Base-by-base conservation (phyloP, 495 filamentous ascomycete species). In the Penicillium macrosclerotiorum region DNA sequence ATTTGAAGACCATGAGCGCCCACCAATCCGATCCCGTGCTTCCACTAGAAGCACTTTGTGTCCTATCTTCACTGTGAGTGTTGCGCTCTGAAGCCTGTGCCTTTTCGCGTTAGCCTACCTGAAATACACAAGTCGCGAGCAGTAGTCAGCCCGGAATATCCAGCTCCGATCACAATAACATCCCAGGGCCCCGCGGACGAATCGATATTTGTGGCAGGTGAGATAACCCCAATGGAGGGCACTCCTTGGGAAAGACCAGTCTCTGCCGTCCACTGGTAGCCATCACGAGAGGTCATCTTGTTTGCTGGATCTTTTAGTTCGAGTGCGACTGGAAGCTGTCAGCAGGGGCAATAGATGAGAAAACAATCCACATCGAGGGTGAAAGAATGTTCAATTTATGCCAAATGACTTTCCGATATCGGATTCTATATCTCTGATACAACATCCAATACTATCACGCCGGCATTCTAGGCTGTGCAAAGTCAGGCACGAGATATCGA, bases 1-100 rank as follows among this genome's bases (percentile, higher is more conserved):
- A 6, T 62, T 52, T 11, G 56, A 43, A 8, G 59, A 55, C 54
- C 57, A 70, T 7, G 66, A 55, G 4, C 66, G 58, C 1, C 66
- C 66, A 13, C 66, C 66, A 24, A 71, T 60, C 2, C 65, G 63
- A 37, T 68, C 63, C 3, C 67, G 59, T 3, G 56, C 67, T 49
- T 71, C 67, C 0, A 68, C 11, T 6, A 71, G 55, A 5, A 68
- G 51, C 3, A 65, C 61, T 19, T 33, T 34, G 12, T 51, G 36
- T 11, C 59, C 58, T 62, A 14, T 55, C 9, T 1, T 16, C n/a
- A 11, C 4, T 47, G 13, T 20, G 4, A 18, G 11, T 16, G 9
- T 16, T 39, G 45, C 39, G 1, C 38, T 45, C 30, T 54, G 38
- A 12, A 3, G 1, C 3, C 18, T 27, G 1, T 4, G 8, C n/a